These are phyloP conservation scores for Lecanicillium sp. DNA, from an alignment of 2,329 filamentous ascomycete species.

Conservation along the genomic window DNA sequence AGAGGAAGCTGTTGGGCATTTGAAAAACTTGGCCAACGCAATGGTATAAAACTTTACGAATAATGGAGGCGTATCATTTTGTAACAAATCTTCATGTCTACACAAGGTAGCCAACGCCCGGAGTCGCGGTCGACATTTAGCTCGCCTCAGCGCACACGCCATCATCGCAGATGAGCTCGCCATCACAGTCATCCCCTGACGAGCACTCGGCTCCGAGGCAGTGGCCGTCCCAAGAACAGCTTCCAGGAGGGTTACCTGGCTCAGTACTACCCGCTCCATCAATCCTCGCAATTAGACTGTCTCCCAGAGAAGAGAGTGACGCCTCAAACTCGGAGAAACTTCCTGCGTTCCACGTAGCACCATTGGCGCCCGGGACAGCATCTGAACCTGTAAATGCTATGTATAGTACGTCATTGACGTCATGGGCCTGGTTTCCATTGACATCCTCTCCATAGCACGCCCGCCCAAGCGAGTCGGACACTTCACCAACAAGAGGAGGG, in stretches of 20 bases:
- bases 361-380: conserved; percentile 43
- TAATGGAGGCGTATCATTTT: no score
- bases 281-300: conserved; percentile 24
- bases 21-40: no score
- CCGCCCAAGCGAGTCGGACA: conserved; percentile 38
- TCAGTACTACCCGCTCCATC: neutral
- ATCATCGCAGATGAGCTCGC: conserved; percentile 6
- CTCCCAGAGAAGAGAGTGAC: conserved; percentile 37
- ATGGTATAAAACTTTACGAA: no score
- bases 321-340: conserved; percentile 37
- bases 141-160: neutral
- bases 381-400: conserved; percentile 47
- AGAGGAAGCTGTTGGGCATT: conserved; percentile 1
- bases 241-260: neutral
- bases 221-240: conserved; percentile 9
- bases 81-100: no score
- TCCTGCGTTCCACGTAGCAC: conserved; percentile 43
- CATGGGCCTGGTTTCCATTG: conserved; percentile 34
- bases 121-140: no score
- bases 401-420: conserved; percentile 50
- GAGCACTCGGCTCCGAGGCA: conserved; percentile 9
- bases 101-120: no score
- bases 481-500: conserved; percentile 36
- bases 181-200: conserved; percentile 8
- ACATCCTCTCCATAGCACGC: conserved; percentile 41